Conservation (phyloP, 768 basidiomycete genomes). For the Boletellus ananiceps region DNA sequence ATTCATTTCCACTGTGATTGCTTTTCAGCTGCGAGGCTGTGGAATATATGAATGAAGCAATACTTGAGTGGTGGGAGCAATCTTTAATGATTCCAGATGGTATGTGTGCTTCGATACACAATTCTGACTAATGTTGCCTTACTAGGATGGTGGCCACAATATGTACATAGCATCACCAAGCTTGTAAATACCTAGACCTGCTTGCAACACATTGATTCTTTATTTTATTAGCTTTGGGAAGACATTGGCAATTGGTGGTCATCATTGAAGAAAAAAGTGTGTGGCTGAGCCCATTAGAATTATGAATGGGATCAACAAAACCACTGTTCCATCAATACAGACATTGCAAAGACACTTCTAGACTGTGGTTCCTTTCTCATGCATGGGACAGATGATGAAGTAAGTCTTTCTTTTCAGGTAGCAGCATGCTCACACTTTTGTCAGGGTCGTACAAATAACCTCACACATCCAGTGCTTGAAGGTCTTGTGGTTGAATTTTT, state of each 20-base stretch:
- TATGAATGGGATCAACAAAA: constrained; percentile 9
- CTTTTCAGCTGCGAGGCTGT: background rate
- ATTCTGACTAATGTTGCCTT: background rate
- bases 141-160: background rate
- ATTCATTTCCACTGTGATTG: background rate
- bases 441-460: too few relatives aligned
- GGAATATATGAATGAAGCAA: background rate
- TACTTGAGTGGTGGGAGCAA: background rate
- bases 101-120: background rate
- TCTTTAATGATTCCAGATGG: background rate
- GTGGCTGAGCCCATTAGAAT: background rate
- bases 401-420: too few relatives aligned
- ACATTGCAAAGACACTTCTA: background rate
- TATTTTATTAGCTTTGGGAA: background rate
- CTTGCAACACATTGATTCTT: background rate
- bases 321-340: background rate
- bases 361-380: too few relatives aligned
- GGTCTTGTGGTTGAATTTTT: too few relatives aligned
- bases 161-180: background rate
- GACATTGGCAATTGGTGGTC: constrained; percentile 2
- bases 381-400: too few relatives aligned
- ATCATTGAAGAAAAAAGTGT: constrained; percentile 1
- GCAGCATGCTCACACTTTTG: too few relatives aligned
- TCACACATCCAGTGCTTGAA: too few relatives aligned
- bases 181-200: background rate